Evolutionary conservation across 192 early-diverging fungal species (phyloP).

Genomic region (Mortierella claussenii): DNA sequence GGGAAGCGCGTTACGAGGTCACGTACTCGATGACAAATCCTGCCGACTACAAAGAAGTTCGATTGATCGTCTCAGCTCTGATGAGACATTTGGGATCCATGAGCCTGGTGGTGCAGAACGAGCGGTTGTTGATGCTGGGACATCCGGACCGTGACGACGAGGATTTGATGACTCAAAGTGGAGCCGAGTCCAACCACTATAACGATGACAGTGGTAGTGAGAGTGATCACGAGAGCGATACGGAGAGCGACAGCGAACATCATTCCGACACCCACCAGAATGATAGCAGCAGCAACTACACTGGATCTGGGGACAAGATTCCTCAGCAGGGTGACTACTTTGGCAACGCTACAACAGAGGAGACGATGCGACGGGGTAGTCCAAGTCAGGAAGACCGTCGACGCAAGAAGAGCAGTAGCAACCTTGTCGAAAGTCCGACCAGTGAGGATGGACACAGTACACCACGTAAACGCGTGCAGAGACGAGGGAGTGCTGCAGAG

Average conservation of each 20-base stretch:
- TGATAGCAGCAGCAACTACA: not conserved
- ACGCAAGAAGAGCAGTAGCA: not conserved
- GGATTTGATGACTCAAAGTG: slow-evolving; percentile 38
- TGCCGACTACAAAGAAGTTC: slow-evolving; percentile 48
- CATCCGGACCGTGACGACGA: slow-evolving; percentile 33
- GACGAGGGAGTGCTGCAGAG: slow-evolving; percentile 38
- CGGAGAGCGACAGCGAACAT: not conserved
- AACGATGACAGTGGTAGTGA: slow-evolving; percentile 6
- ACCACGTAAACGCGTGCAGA: slow-evolving; percentile 6
- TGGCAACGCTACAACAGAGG: slow-evolving; percentile 20
- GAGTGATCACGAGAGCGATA: slow-evolving; percentile 6
- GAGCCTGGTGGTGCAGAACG: slow-evolving; percentile 50
- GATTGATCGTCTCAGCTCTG: slow-evolving; percentile 27
- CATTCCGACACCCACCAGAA: not conserved
- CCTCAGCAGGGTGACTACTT: slow-evolving; percentile 24
- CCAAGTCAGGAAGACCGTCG: not conserved
- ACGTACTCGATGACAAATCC: slow-evolving; percentile 44
- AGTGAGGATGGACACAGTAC: slow-evolving; percentile 19
- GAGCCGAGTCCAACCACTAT: slow-evolving; percentile 1
- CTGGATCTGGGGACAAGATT: not conserved
- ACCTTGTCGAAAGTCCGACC: slow-evolving; percentile 19
- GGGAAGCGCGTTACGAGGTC: slow-evolving; percentile 48
- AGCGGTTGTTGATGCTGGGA: slow-evolving; percentile 44
- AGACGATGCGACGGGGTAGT: not conserved
- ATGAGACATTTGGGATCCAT: slow-evolving; percentile 51